A percentile compares a stretch with the other conserved stretches of the same genome.
phyloP scores from a whole-genome alignment of 2,329 filamentous ascomycete species.

The Sphaceloma murrayae region DNA sequence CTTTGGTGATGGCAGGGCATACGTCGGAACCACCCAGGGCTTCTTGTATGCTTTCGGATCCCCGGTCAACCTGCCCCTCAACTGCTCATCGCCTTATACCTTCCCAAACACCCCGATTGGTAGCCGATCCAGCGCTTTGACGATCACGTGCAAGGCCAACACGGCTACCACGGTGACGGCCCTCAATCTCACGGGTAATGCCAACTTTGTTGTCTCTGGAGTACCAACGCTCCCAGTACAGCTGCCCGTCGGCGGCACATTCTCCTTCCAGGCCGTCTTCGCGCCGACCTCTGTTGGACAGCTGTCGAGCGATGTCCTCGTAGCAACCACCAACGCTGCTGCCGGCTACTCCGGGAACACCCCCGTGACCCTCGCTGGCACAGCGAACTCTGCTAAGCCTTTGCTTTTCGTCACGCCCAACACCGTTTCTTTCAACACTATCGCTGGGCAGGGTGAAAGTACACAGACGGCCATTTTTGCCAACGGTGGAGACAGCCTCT shows the following conservation, averaged over 20 bases:
- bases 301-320: slow-evolving; percentile 39
- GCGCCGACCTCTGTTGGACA: slow-evolving; percentile 40
- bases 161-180: slow-evolving; percentile 36
- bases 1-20: slow-evolving; percentile 48
- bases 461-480: slow-evolving; percentile 39
- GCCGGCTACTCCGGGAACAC: slow-evolving; percentile 41
- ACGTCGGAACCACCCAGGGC: slow-evolving; percentile 45
- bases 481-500: slow-evolving; percentile 41
- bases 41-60: slow-evolving; percentile 48
- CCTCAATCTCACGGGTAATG: slow-evolving; percentile 31
- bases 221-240: slow-evolving; percentile 26
- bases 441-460: slow-evolving; percentile 37
- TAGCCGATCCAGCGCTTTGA: slow-evolving; percentile 25
- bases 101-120: slow-evolving; percentile 41
- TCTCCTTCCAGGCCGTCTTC: slow-evolving; percentile 37
- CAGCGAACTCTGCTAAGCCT: slow-evolving; percentile 38
- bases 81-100: slow-evolving; percentile 42
- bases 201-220: slow-evolving; percentile 32
- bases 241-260: slow-evolving; percentile 32
- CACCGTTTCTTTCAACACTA: slow-evolving; percentile 42
- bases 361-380: slow-evolving; percentile 41
- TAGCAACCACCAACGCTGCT: slow-evolving; percentile 41
- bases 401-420: slow-evolving; percentile 42
- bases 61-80: slow-evolving; percentile 45
- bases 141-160: slow-evolving; percentile 42